Base-by-base conservation (phyloP, 2,329 filamentous ascomycete genomes). In the Aspergillus sp. region DNA sequence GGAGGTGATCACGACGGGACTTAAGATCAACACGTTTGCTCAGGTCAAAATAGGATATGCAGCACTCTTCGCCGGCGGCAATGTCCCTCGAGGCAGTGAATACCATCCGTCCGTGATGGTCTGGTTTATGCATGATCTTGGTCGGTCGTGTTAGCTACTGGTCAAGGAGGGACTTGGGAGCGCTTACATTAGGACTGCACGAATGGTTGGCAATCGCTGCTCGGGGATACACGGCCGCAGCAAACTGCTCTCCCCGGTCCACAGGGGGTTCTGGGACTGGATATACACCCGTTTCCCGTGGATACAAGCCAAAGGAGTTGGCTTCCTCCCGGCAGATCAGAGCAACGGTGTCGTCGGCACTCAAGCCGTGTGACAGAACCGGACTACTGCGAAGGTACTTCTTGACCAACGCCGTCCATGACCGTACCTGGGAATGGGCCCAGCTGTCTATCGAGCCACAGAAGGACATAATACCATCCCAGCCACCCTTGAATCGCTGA, bases 41-140 rank as follows among this genome's bases (percentile, higher is more conserved):
- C 23, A 74, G 30, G 32, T 74, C 71, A 42, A 74, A 74, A 38
- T 74, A 74, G 0, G 72, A 68, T 32, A 74, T 74, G 41, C 71
- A 74, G 53, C 72, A 74, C 62, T 74, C 72, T 36, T 74, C 70
- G 1, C 68, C 72, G 0, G 67, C 50, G 1, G 60, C 54, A 19
- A 74, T 74, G 17, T 74, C 70, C 8, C 64, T 60, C 10, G 66
- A 66, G 0, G 71, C 67, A 2, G 69, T 70, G 23, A 73, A 74
- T 1, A 74, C 66, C 72, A 74, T 74, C 0, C 66, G 68, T 5
- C 70, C 68, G 17, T 66, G 49, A 3, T 64, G 55, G 32, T 74
- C 70, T 1, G 72, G 70, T 54, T 73, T 74, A 51, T 74, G 72
- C 10, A 64, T 68, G 5, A 74, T 68, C 71, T 73, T 27, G 1